phyloP scores from a whole-genome alignment of 2,329 filamentous ascomycete genomes.

The Ophiocordyceps polyrhachis-furcata region DNA sequence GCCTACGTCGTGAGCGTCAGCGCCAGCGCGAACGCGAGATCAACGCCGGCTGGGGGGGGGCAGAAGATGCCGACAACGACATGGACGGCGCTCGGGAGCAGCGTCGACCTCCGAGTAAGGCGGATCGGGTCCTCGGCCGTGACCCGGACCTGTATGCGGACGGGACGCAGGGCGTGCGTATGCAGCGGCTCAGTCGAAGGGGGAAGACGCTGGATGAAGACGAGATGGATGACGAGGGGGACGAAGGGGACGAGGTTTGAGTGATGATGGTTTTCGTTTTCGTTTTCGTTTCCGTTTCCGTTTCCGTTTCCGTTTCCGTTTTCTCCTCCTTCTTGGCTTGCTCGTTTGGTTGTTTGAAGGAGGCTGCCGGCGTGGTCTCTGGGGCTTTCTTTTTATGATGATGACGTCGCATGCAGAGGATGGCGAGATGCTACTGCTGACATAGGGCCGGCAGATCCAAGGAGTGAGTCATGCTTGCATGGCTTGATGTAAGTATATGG shows the following conservation, averaged over 20 bases:
- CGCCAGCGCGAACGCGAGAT: slow-evolving; percentile 44
- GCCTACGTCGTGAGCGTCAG: slow-evolving; percentile 36
- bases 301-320: neutral
- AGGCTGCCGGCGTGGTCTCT: no score
- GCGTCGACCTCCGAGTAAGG: slow-evolving; percentile 26
- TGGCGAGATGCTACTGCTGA: no score
- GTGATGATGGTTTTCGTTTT: neutral
- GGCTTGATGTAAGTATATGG: no score
- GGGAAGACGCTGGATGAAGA: slow-evolving; percentile 26
- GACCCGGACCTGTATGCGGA: slow-evolving; percentile 37
- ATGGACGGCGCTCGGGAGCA: neutral
- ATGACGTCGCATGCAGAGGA: no score
- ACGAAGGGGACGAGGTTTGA: slow-evolving; percentile 12
- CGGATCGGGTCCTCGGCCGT: slow-evolving; percentile 37
- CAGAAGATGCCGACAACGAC: slow-evolving; percentile 7
- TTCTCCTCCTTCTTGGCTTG: neutral
- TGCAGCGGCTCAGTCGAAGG: slow-evolving; percentile 27
- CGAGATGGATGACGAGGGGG: slow-evolving; percentile 19
- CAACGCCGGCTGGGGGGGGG: slow-evolving; percentile 45
- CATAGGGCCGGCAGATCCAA: no score
- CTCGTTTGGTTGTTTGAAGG: no score
- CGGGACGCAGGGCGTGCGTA: slow-evolving; percentile 21
- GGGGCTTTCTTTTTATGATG: no score
- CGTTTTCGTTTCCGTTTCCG: neutral
- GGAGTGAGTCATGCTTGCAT: no score